Percentiles rank a stretch among this genome's conserved stretches.
Conservation (phyloP, 768 basidiomycete genomes). For the Tulasnella calospora region DNA sequence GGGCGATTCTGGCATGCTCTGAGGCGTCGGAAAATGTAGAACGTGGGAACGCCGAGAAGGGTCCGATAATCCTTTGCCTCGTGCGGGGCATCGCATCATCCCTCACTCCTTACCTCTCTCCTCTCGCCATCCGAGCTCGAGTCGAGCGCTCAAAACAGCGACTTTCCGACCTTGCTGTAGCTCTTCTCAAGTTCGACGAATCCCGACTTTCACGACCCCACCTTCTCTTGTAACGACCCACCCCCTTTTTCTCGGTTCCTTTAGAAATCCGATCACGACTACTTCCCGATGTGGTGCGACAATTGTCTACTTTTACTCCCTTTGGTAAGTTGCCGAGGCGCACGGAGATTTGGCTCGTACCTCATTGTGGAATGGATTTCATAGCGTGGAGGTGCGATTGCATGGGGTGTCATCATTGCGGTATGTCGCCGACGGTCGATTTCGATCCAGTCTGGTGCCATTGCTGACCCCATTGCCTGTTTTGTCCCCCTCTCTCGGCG, state of each 20-base stretch:
- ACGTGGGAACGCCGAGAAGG: constrained; percentile 6
- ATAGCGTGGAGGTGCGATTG: constrained; percentile 67
- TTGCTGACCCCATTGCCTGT: constrained; percentile 19
- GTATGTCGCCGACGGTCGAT: constrained; percentile 39
- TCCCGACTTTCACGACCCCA: not conserved
- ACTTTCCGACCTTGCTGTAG: constrained; percentile 9
- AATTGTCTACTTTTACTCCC: constrained; percentile 71
- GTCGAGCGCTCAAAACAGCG: constrained; percentile 9
- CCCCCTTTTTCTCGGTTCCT: not conserved
- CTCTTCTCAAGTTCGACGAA: not conserved
- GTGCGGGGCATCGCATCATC: constrained; percentile 9
- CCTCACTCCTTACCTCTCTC: constrained; percentile 1
- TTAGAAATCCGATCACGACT: not conserved
- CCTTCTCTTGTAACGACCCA: not conserved
- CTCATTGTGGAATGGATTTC: constrained; percentile 27
- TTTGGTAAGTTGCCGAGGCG: constrained; percentile 47
- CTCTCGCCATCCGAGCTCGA: not conserved
- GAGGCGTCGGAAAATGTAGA: not conserved
- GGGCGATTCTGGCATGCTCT: not conserved
- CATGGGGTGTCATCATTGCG: constrained; percentile 58
- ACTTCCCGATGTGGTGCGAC: constrained; percentile 51
- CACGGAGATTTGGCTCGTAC: not conserved
- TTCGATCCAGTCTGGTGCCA: not conserved
- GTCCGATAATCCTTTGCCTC: not conserved
- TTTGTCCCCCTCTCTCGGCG: not conserved